Evolutionary conservation across 2,329 filamentous ascomycete species (phyloP).

Genomic region (Fusarium sp.): DNA sequence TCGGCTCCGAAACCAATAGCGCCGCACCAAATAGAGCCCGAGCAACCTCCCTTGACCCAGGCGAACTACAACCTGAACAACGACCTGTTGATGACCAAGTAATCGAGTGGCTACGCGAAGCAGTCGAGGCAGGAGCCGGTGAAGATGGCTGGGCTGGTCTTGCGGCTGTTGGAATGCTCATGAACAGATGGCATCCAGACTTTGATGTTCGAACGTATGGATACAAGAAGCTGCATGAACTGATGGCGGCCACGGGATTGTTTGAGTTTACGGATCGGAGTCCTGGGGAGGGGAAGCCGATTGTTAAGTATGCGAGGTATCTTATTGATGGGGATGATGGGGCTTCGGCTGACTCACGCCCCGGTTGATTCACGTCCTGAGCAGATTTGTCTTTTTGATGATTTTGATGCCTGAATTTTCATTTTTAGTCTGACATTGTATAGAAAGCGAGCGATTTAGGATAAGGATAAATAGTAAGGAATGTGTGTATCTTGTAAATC

Average conservation of each 20-base stretch:
- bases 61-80: accelerated
- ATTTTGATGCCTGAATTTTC: too few species aligned
- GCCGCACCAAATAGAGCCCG: neutral
- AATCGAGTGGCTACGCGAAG: constrained; percentile 14
- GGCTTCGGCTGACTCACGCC: neutral
- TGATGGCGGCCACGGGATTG: neutral
- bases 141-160: constrained; percentile 48
- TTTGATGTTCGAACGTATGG: constrained; percentile 49
- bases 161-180: constrained; percentile 40
- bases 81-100: neutral
- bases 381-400: too few species aligned
- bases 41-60: neutral
- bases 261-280: neutral
- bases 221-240: constrained; percentile 37
- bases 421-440: too few species aligned
- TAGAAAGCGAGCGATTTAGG: too few species aligned
- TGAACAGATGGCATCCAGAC: constrained; percentile 46
- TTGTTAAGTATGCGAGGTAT: neutral
- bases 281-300: accelerated
- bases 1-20: neutral
- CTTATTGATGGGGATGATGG: neutral
- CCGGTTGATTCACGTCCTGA: too few species aligned
- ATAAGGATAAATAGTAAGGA: too few species aligned
- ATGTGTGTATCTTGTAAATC: too few species aligned
- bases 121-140: constrained; percentile 36